Percentiles rank a stretch among this genome's conserved stretches.
Evolutionary conservation across 768 basidiomycete genomes (phyloP).

Genomic region (Ramaria sp.): DNA sequence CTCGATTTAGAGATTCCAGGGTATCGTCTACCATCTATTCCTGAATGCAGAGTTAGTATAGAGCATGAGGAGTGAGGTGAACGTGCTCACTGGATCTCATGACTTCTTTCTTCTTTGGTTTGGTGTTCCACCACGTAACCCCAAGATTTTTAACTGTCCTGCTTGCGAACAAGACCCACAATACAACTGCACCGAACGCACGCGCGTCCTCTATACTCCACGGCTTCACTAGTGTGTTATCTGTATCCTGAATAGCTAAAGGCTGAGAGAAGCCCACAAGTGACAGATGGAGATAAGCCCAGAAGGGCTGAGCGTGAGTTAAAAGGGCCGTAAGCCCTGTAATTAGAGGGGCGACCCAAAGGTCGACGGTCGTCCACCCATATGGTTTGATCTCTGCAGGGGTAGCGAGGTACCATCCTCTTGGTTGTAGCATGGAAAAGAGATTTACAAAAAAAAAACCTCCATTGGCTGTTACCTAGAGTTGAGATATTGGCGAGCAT

Average conservation of each 20-base stretch:
- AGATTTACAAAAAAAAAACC: slow-evolving; percentile 75
- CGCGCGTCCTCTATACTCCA: slow-evolving; percentile 49
- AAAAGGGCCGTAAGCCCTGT: slow-evolving; percentile 73
- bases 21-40: slow-evolving; percentile 4
- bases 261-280: slow-evolving; percentile 8
- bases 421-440: slow-evolving; percentile 66
- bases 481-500: neutral
- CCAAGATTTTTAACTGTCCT: slow-evolving; percentile 59
- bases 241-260: slow-evolving; percentile 25
- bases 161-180: slow-evolving; percentile 48
- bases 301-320: slow-evolving; percentile 82
- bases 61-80: no score
- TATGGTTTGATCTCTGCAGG: slow-evolving; percentile 72
- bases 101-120: slow-evolving; percentile 5
- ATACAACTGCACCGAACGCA: slow-evolving; percentile 57
- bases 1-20: neutral
- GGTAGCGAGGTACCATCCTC: slow-evolving; percentile 53
- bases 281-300: slow-evolving; percentile 13
- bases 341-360: slow-evolving; percentile 75
- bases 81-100: slow-evolving; percentile 11
- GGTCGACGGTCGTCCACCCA: slow-evolving; percentile 78
- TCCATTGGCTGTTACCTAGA: slow-evolving; percentile 46
- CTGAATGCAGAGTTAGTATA: neutral
- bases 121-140: slow-evolving; percentile 10
- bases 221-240: slow-evolving; percentile 40